Base-by-base conservation (phyloP, 805 yeast genomes). In the Grigorovia transvaalensis region DNA sequence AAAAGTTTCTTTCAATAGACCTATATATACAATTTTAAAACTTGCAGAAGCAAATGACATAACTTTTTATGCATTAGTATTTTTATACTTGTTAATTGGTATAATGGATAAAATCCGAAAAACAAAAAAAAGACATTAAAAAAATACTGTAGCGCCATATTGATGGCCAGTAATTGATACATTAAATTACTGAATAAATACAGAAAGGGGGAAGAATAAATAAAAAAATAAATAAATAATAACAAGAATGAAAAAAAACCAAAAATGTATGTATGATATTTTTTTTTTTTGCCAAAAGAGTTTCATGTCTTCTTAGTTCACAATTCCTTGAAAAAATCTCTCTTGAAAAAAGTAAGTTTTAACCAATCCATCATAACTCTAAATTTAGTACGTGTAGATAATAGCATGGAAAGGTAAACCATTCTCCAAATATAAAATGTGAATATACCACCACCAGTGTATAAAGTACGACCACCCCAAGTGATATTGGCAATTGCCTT, bases 351-450 rank as follows among this genome's bases (percentile, higher is more conserved):
- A 53, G 84, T 77, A 56, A 88, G 82, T 78, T 90, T 90, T 57
- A 81, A 63, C 97, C 97, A 90, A 70, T 90, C 97, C 55, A 88
- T 74, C 62, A 80, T 74, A 50, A 90, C 96, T 71, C 88, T 81
- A 58, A 87, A 75, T 77, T 88, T 89, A 71, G 89, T 88, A 73
- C 89, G 83, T 57, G 86, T 80, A 53, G 93, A 84, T 71, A 90
- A 79, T 69, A 88, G 79, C 96, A 90, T 89, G 65, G 86, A 79
- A 57, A 90, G 78, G 73, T 90, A 90, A 40, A 95, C 89, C 12
- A 88, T 76, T 74, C 95, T 84, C 97, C 97, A 90, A 77, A 89
- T 83, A 69, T 87, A 77, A 76, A 85, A 89, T 40, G 97, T 89
- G 65, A 88, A 70, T 48, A 82, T 74, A 68, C 97, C 97, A 66